phyloP scores from a whole-genome alignment of 768 basidiomycete species.

The Phanerochaete carnosa region DNA sequence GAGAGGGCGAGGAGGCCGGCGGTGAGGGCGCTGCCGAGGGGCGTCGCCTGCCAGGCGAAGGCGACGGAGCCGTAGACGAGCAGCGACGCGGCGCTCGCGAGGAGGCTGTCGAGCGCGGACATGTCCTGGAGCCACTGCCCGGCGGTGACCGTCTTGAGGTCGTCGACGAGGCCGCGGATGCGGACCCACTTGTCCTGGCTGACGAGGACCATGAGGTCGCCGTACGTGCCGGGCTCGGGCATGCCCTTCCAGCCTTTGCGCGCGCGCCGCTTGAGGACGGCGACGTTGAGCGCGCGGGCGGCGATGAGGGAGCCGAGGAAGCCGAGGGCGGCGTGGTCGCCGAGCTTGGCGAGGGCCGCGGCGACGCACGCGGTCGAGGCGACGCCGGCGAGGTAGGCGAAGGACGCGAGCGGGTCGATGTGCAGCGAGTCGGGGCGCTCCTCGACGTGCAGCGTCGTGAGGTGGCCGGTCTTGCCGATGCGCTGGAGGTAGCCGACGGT shows the following conservation, averaged over 20 bases:
- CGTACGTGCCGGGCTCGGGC: not conserved
- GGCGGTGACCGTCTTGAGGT: constrained; percentile 9
- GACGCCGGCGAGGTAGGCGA: constrained; percentile 1
- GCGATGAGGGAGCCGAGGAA: constrained; percentile 6
- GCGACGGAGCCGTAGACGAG: constrained; percentile 9
- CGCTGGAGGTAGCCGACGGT: constrained; percentile 9
- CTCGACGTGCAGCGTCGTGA: constrained; percentile 3
- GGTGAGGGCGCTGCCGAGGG: constrained; percentile 6
- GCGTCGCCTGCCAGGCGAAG: constrained; percentile 4
- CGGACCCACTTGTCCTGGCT: constrained; percentile 13
- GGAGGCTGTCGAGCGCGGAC: constrained; percentile 1
- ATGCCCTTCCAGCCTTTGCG: not conserved
- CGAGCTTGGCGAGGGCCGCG: not conserved
- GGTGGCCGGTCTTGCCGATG: constrained; percentile 5
- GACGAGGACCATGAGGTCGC: constrained; percentile 7
- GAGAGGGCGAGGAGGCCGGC: constrained; percentile 5
- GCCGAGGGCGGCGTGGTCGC: constrained; percentile 5
- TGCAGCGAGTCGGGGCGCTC: not conserved
- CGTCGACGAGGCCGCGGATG: constrained; percentile 5
- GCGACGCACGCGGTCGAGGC: not conserved
- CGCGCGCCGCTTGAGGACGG: constrained; percentile 6
- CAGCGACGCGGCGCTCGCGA: constrained; percentile 4
- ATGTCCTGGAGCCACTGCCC: constrained; percentile 10
- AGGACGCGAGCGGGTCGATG: not conserved
- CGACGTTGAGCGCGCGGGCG: constrained; percentile 7